A percentile compares a stretch with the other conserved stretches of the same genome.
phyloP scores from a whole-genome alignment of 805 yeast genomes.

The Ogataea saltuana region DNA sequence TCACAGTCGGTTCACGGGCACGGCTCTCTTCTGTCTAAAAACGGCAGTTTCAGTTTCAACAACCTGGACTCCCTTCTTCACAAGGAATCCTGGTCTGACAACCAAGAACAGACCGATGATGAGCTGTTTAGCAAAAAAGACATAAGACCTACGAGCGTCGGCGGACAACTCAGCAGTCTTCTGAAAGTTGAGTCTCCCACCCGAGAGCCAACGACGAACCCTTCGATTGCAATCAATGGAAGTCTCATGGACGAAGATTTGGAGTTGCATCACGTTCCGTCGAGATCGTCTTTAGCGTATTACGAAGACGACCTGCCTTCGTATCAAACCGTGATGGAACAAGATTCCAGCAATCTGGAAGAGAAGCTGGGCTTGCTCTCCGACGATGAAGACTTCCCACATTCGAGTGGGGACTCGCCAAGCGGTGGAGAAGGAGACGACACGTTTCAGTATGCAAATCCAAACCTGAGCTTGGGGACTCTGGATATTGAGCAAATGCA shows the following conservation, averaged over 20 bases:
- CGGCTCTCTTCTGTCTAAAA: slow-evolving; percentile 8
- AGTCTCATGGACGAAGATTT: neutral
- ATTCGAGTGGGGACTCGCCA: slow-evolving; percentile 2
- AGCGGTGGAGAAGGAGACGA: slow-evolving; percentile 12
- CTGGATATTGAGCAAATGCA: slow-evolving; percentile 20
- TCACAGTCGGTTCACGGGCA: neutral
- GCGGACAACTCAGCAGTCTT: slow-evolving; percentile 20
- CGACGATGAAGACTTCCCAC: slow-evolving; percentile 18
- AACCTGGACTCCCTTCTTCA: slow-evolving; percentile 27
- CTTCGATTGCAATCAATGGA: slow-evolving; percentile 10
- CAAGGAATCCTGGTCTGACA: slow-evolving; percentile 11
- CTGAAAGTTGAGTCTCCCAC: slow-evolving; percentile 10
- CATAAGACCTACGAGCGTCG: slow-evolving; percentile 10
- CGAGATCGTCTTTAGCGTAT: slow-evolving; percentile 29
- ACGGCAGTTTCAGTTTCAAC: slow-evolving; percentile 23
- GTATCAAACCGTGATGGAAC: slow-evolving; percentile 30
- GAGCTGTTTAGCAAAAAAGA: slow-evolving; percentile 18
- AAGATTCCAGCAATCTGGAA: slow-evolving; percentile 22
- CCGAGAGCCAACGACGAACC: neutral
- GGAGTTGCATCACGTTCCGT: slow-evolving; percentile 23
- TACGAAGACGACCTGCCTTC: slow-evolving; percentile 29
- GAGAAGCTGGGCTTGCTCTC: slow-evolving; percentile 29
- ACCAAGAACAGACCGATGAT: no score
- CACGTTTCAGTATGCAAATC: slow-evolving; percentile 17
- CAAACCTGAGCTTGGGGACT: slow-evolving; percentile 23